phyloP scores from a whole-genome alignment of 192 early-diverging fungal species.

The Anaeromyces robustus region DNA sequence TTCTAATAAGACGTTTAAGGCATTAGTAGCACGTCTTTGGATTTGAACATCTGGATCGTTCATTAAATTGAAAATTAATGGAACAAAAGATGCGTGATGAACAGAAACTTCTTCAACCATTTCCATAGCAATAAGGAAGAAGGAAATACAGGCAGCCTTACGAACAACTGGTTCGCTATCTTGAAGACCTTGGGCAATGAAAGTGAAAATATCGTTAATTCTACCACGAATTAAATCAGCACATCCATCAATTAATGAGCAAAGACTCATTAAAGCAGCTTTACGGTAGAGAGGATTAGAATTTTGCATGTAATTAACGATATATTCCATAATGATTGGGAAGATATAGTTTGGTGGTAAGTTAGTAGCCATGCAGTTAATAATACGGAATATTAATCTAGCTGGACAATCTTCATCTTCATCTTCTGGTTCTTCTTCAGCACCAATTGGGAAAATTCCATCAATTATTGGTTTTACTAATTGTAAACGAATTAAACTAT shows the following conservation, averaged over 20 bases:
- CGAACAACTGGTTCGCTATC: constrained; percentile 65
- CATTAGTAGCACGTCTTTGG: constrained; percentile 63
- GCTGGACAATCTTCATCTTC: constrained; percentile 42
- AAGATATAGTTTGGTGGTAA: constrained; percentile 79
- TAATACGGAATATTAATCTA: constrained; percentile 42
- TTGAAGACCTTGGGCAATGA: constrained; percentile 62
- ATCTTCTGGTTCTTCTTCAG: constrained; percentile 48
- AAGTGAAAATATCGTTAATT: constrained; percentile 58
- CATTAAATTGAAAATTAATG: constrained; percentile 69
- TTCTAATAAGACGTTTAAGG: constrained; percentile 80
- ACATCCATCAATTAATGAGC: constrained; percentile 67
- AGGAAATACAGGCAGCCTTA: constrained; percentile 72
- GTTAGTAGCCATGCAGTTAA: constrained; percentile 66
- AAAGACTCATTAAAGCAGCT: constrained; percentile 75
- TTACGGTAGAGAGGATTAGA: constrained; percentile 58
- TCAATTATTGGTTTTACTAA: constrained; percentile 64
- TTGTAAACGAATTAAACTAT: constrained; percentile 68
- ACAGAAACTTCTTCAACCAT: constrained; percentile 62
- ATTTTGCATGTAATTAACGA: constrained; percentile 66
- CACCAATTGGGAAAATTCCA: constrained; percentile 63
- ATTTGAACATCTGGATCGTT: constrained; percentile 57
- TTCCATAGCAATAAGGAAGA: constrained; percentile 65
- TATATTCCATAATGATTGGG: constrained; percentile 52
- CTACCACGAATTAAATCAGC: constrained; percentile 67
- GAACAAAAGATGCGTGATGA: constrained; percentile 67